phyloP scores from a whole-genome alignment of 164 flowering plant species.

The Stephania japonica region DNA sequence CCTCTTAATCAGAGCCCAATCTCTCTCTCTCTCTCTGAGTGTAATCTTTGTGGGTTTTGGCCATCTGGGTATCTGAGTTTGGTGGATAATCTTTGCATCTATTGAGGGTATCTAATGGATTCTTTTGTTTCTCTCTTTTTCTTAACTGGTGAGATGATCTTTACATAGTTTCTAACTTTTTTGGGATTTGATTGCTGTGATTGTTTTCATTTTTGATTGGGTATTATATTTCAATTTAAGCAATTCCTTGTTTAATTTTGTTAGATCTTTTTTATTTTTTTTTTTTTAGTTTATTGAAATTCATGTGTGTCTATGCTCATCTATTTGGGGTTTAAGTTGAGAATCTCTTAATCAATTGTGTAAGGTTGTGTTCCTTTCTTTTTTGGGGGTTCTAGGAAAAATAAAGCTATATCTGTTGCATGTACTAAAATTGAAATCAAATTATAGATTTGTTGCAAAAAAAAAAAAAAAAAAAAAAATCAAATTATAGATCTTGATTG shows the following conservation, averaged over 20 bases:
- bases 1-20: conserved; percentile 10
- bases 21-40: conserved; percentile 5
- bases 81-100: conserved; percentile 9
- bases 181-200: background rate
- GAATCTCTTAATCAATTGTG: background rate
- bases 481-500: background rate
- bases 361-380: background rate
- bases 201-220: background rate
- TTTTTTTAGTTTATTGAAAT: background rate
- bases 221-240: background rate
- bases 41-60: conserved; percentile 16
- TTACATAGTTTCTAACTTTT: background rate
- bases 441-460: too few relatives aligned
- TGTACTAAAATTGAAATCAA: background rate
- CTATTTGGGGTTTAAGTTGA: background rate
- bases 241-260: background rate
- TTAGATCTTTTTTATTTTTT: background rate
- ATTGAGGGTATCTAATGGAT: conserved; percentile 15
- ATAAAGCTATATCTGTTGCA: background rate
- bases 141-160: conserved; percentile 25
- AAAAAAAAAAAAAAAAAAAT: too few relatives aligned
- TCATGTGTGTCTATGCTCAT: background rate
- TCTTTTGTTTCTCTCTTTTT: conserved; percentile 7
- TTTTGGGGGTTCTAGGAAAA: too few relatives aligned
- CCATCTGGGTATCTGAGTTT: conserved; percentile 20